Conservation (phyloP, 2,329 filamentous ascomycete genomes). For the Talaromyces sp. region DNA sequence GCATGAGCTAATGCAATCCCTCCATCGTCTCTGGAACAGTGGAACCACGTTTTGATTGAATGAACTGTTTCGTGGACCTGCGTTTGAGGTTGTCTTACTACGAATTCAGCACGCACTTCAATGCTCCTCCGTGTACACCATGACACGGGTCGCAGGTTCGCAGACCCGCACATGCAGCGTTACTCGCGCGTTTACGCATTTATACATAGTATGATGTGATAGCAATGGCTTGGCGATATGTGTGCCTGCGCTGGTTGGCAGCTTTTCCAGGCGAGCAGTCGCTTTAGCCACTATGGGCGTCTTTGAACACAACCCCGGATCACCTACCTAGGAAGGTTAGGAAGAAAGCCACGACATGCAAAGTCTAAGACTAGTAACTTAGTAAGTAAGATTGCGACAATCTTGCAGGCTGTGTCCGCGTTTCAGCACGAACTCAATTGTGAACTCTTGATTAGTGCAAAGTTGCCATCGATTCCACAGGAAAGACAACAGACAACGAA, state of each 20-base stretch:
- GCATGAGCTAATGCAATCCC: background rate
- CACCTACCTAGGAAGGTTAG: constrained; percentile 7
- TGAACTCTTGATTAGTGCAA: background rate
- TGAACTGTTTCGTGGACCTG: background rate
- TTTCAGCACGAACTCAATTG: background rate
- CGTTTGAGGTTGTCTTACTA: background rate
- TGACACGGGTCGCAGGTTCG: background rate
- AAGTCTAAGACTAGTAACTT: background rate
- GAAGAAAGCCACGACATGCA: background rate
- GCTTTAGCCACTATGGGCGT: background rate
- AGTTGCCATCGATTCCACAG: background rate
- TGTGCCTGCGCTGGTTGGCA: background rate
- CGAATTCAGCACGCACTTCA: background rate
- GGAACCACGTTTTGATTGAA: background rate
- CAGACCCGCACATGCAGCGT: background rate
- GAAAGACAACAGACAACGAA: background rate
- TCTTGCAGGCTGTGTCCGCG: background rate
- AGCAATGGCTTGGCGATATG: background rate
- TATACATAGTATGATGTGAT: background rate
- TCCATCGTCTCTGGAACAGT: background rate
- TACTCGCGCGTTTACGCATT: background rate
- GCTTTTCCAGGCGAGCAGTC: background rate
- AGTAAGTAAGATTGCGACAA: background rate
- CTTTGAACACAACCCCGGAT: background rate
- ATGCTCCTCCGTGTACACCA: background rate